Conservation (phyloP, 148 eudicot species). For the Amaranthus hypochondriacus region DNA sequence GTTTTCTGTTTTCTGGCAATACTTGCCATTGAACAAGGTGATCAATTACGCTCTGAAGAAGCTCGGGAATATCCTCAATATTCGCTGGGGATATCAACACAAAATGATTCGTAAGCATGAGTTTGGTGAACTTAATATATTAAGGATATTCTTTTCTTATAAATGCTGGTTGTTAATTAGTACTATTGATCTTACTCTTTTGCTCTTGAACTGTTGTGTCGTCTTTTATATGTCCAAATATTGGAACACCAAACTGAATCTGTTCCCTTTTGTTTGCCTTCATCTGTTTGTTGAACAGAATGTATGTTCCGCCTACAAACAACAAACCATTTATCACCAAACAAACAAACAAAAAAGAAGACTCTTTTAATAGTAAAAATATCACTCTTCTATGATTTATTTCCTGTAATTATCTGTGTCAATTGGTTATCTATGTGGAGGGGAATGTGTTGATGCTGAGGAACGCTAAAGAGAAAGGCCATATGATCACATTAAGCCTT, state of each 20-base stretch:
- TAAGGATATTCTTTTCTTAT: neutral
- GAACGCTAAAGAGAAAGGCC: too few relatives aligned
- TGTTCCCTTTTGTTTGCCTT: conserved; percentile 89
- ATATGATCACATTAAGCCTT: too few relatives aligned
- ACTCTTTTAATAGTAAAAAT: too few relatives aligned
- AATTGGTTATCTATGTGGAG: too few relatives aligned
- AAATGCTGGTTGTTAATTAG: neutral
- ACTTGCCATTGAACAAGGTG: conserved; percentile 83
- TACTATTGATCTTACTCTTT: conserved; percentile 41
- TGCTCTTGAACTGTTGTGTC: conserved; percentile 40
- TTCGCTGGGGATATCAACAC: conserved; percentile 45
- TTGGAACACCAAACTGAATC: conserved; percentile 84
- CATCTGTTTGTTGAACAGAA: conserved; percentile 72
- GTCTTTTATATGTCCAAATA: conserved; percentile 66
- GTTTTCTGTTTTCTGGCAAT: conserved; percentile 67
- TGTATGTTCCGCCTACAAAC: conserved; percentile 76
- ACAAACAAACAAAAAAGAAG: neutral
- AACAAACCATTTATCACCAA: neutral
- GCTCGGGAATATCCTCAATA: conserved; percentile 75
- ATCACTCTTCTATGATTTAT: too few relatives aligned
- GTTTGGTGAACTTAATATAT: neutral
- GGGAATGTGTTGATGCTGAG: too few relatives aligned
- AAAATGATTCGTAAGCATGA: conserved; percentile 8
- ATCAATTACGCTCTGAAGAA: conserved; percentile 68
- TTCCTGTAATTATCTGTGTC: too few relatives aligned